phyloP scores from a whole-genome alignment of 2,329 filamentous ascomycete genomes.

The Rhytidhysteron rufulum region DNA sequence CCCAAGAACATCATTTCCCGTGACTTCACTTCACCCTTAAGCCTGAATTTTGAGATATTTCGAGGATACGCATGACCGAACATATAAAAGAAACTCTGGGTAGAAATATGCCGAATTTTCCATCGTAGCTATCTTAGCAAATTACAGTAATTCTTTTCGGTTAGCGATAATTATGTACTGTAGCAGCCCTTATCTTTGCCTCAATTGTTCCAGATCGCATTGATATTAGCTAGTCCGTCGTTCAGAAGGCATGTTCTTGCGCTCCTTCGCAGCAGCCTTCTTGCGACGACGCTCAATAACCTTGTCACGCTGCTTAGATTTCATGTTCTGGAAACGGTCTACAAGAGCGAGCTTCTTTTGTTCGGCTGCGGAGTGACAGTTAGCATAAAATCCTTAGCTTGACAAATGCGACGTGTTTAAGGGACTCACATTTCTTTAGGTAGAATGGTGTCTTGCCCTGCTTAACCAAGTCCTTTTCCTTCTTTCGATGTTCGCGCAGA shows the following conservation, averaged over 20 bases:
- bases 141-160: too few species aligned
- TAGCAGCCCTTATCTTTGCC: too few species aligned
- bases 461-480: slow-evolving; percentile 79
- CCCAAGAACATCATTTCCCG: too few species aligned
- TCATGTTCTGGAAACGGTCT: slow-evolving; percentile 78
- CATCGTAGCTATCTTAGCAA: too few species aligned
- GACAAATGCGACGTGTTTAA: too few species aligned
- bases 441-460: slow-evolving; percentile 93
- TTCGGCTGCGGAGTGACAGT: slow-evolving; percentile 52
- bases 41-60: too few species aligned
- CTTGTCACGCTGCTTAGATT: slow-evolving; percentile 77
- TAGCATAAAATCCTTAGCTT: slow-evolving; percentile 9
- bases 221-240: slow-evolving; percentile 18
- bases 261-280: slow-evolving; percentile 83
- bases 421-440: slow-evolving; percentile 70
- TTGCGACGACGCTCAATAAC: slow-evolving; percentile 83
- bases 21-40: too few species aligned
- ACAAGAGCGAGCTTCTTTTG: slow-evolving; percentile 81
- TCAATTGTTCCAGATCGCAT: too few species aligned
- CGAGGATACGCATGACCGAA: too few species aligned
- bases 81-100: too few species aligned
- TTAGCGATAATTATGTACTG: too few species aligned
- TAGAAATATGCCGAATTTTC: too few species aligned
- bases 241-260: slow-evolving; percentile 54
- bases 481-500: slow-evolving; percentile 68